Percentiles rank a stretch among this genome's conserved stretches.
These are phyloP conservation scores for Eimeria necatrix DNA, from an alignment of 169 alveolate genomes.

Conservation along the genomic window DNA sequence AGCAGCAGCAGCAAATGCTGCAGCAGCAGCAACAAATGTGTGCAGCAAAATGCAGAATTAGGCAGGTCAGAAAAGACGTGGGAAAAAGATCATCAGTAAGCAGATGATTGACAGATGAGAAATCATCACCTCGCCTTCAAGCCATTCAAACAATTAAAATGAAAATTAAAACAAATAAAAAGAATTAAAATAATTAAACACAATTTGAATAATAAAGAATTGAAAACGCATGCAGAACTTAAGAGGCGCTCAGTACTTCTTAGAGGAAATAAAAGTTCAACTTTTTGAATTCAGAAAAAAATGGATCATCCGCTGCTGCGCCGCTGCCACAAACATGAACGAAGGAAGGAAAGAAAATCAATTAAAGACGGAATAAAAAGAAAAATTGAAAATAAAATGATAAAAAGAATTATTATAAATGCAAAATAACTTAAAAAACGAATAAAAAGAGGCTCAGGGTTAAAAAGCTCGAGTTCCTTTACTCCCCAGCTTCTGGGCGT, in stretches of 20 bases:
- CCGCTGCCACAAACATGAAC: too few relatives aligned
- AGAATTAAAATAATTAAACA: background rate
- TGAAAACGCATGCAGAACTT: background rate
- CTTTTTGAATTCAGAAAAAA: too few relatives aligned
- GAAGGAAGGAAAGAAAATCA: too few relatives aligned
- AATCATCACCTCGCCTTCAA: too few relatives aligned
- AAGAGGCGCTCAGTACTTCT: constrained; percentile 59
- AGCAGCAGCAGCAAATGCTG: too few relatives aligned
- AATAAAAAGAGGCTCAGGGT: constrained; percentile 44
- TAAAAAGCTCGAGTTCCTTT: constrained; percentile 72
- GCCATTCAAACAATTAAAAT: too few relatives aligned
- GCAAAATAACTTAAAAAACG: too few relatives aligned
- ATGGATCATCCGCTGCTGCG: too few relatives aligned
- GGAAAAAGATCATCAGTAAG: background rate
- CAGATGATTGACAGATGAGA: constrained; percentile 74
- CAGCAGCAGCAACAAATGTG: background rate
- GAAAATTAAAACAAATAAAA: background rate
- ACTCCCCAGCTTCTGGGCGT: background rate
- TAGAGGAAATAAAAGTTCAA: constrained; percentile 44
- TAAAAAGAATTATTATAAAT: too few relatives aligned
- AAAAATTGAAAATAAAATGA: background rate
- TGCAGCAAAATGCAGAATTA: background rate
- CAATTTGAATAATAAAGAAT: background rate
- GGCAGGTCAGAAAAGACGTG: constrained; percentile 8
- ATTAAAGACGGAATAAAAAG: too few relatives aligned